Conservation (phyloP, 2,329 filamentous ascomycete species). For the Cordyceps militaris region DNA sequence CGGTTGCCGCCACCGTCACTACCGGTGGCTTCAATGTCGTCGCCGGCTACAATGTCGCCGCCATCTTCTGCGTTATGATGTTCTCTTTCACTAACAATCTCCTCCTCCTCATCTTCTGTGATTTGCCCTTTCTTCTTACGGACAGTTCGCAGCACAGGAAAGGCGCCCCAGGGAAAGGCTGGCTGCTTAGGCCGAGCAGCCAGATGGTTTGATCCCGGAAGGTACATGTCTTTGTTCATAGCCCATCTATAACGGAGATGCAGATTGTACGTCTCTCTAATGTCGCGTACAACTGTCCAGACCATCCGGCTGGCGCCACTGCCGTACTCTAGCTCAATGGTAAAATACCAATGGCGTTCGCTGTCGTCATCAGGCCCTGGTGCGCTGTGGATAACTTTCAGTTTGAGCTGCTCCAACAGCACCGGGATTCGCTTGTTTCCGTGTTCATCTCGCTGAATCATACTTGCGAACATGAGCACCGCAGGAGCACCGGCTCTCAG, state of each 20-base stretch:
- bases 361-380: slow-evolving; percentile 57
- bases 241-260: slow-evolving; percentile 91
- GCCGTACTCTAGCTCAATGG: slow-evolving; percentile 91
- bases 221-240: slow-evolving; percentile 74
- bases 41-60: slow-evolving; percentile 51
- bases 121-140: slow-evolving; percentile 68
- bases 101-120: slow-evolving; percentile 57
- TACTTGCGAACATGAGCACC: slow-evolving; percentile 88
- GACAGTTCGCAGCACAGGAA: slow-evolving; percentile 80
- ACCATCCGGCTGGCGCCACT: slow-evolving; percentile 94
- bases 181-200: slow-evolving; percentile 73
- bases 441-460: slow-evolving; percentile 96
- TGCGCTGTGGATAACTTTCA: slow-evolving; percentile 74
- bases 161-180: slow-evolving; percentile 80
- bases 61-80: slow-evolving; percentile 25
- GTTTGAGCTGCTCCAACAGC: slow-evolving; percentile 86
- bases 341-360: slow-evolving; percentile 75
- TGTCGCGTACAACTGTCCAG: slow-evolving; percentile 83
- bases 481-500: slow-evolving; percentile 87
- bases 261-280: slow-evolving; percentile 85
- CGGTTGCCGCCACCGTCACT: slow-evolving; percentile 28
- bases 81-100: slow-evolving; percentile 25
- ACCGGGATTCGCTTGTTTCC: slow-evolving; percentile 93
- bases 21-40: slow-evolving; percentile 48
- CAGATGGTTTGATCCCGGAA: slow-evolving; percentile 58